Evolutionary conservation across 108 stramenopile genomes (phyloP).

Genomic region (Stephanodiscus triporus): DNA sequence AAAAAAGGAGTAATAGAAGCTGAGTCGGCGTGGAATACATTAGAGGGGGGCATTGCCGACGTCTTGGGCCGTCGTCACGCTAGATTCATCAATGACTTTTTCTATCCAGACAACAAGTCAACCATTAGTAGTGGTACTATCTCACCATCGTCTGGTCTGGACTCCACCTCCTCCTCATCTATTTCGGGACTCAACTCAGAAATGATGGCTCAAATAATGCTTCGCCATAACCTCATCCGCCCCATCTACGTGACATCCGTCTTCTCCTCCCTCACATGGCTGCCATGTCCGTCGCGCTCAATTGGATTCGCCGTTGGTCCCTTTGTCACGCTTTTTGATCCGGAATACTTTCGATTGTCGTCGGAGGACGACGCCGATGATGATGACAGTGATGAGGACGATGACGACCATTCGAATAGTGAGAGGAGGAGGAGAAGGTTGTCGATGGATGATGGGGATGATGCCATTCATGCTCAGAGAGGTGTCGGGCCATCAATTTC

Average conservation of each 20-base stretch:
- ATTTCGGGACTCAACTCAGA: conserved; percentile 17
- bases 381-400: conserved; percentile 47
- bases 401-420: conserved; percentile 33
- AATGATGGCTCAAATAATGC: conserved; percentile 60
- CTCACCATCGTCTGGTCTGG: background rate
- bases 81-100: conserved; percentile 48
- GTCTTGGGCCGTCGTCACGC: conserved; percentile 38
- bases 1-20: conserved; percentile 27
- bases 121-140: background rate
- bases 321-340: conserved; percentile 76
- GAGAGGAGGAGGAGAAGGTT: conserved; percentile 21
- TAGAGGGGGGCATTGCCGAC: conserved; percentile 24
- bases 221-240: conserved; percentile 53
- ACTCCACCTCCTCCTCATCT: conserved; percentile 6
- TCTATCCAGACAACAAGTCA: conserved; percentile 22
- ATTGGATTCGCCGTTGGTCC: conserved; percentile 88
- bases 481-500: background rate
- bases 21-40: conserved; percentile 49
- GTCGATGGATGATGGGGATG: conserved; percentile 10
- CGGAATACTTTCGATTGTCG: conserved; percentile 71
- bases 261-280: conserved; percentile 74
- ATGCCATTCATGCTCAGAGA: background rate
- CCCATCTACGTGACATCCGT: conserved; percentile 67
- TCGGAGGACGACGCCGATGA: conserved; percentile 60
- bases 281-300: conserved; percentile 75